phyloP scores from a whole-genome alignment of 1,284 basidiomycete genomes.

The Trichosporon ovoides region DNA sequence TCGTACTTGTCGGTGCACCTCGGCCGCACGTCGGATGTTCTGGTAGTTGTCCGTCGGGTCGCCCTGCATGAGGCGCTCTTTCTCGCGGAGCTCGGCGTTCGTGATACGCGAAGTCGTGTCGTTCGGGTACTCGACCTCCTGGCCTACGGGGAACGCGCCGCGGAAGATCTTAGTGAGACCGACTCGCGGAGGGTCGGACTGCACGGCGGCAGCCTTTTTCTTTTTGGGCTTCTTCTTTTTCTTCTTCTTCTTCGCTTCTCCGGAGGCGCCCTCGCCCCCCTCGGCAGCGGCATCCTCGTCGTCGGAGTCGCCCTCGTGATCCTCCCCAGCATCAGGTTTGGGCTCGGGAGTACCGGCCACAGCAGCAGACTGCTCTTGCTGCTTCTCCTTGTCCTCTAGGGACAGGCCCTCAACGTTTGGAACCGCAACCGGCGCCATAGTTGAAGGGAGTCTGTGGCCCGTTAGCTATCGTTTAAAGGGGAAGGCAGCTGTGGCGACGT shows the following conservation, averaged over 20 bases:
- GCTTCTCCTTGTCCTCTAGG: conserved; percentile 29
- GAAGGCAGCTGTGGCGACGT: background rate
- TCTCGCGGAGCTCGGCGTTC: conserved; percentile 81
- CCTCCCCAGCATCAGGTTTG: conserved; percentile 26
- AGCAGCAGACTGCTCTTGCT: conserved; percentile 29
- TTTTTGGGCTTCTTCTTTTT: conserved; percentile 92
- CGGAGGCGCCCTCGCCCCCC: conserved; percentile 34
- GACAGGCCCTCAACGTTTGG: conserved; percentile 30
- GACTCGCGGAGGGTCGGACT: conserved; percentile 90
- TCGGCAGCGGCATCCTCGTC: conserved; percentile 44
- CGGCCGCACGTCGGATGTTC: conserved; percentile 82
- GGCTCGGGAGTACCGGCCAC: background rate
- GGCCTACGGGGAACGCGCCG: conserved; percentile 83
- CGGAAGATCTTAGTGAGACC: conserved; percentile 86
- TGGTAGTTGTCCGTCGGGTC: conserved; percentile 80
- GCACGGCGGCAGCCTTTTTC: conserved; percentile 58
- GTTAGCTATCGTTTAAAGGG: background rate
- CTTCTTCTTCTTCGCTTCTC: conserved; percentile 66
- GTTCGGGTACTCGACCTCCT: conserved; percentile 85
- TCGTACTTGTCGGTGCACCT: conserved; percentile 94
- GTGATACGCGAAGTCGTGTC: conserved; percentile 83
- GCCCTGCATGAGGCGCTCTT: conserved; percentile 69
- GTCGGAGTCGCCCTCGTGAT: conserved; percentile 28
- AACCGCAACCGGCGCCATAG: conserved; percentile 34
- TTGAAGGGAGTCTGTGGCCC: background rate